A percentile compares a stretch with the other conserved stretches of the same genome.
phyloP scores from a whole-genome alignment of 257 asterid genomes.

The Osmanthus fragrans region DNA sequence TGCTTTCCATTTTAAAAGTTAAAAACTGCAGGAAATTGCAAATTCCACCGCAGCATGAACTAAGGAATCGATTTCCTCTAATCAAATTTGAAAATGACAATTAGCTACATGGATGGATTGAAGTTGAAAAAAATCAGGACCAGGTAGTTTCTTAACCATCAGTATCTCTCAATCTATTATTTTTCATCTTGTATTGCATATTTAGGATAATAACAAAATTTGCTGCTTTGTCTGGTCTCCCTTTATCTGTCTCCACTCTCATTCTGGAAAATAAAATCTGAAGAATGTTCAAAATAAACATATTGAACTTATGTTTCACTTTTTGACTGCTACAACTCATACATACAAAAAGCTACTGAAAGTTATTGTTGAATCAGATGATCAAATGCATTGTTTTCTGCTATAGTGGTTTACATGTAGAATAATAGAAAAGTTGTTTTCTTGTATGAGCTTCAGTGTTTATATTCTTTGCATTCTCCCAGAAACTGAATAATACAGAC shows the following conservation, averaged over 20 bases:
- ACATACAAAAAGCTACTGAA: neutral
- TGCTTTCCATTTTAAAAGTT: conserved; percentile 22
- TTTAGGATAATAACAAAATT: neutral
- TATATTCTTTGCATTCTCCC: too few species aligned
- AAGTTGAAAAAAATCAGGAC: too few species aligned
- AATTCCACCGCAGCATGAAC: conserved; percentile 8
- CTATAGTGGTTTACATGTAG: neutral
- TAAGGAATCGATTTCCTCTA: neutral
- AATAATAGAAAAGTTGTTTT: too few species aligned
- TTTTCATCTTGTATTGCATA: neutral
- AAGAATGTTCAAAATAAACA: too few species aligned
- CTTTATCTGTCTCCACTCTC: too few species aligned
- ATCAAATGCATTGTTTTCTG: neutral
- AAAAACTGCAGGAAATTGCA: conserved; percentile 5
- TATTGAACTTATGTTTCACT: too few species aligned
- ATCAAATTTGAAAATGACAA: neutral
- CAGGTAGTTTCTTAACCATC: neutral
- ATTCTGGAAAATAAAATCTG: too few species aligned
- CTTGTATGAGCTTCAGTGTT: too few species aligned
- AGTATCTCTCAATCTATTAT: too few species aligned
- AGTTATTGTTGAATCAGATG: neutral
- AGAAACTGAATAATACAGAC: too few species aligned
- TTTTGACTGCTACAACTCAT: too few species aligned
- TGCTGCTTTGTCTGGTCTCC: too few species aligned
- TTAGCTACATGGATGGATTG: neutral